Evolutionary conservation across 495 filamentous ascomycete species (phyloP), one percentile per base, ranked within the genome.

Genomic region (Hypoxylon trugodes): DNA sequence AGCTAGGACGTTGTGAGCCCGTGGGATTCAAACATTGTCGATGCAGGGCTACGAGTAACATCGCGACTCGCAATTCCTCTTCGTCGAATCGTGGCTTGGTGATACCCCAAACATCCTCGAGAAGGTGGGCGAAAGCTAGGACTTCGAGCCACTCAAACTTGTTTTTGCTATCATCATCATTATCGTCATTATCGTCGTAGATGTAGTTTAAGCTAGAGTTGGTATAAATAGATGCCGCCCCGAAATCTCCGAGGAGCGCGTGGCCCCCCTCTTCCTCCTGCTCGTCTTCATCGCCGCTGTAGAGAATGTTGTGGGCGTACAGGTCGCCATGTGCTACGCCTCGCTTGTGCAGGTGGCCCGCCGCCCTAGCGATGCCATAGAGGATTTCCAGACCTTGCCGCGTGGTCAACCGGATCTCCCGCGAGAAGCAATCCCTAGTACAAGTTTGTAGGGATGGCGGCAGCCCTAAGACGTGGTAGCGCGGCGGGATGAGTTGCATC

Each of bases 221-320:
- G n/a, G 61, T 65, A 47, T 79, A 81, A n/a, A 80, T 68, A 1
- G 78, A 79, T 6, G 77, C 79, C 3, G 77, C 80, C 2, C 75
- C 76, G 46, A 80, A 79, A 26, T 76, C 76, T 6, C 74, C 76
- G 1, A 81, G 63, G 19, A 82, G 51, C 6, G 76, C 78, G 59
- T 81, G 75, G 4, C 69, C n/a, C n/a, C n/a, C n/a, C n/a, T n/a
- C n/a, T n/a, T n/a, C n/a, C n/a, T n/a, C n/a, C n/a, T n/a, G n/a
- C n/a, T n/a, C n/a, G n/a, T n/a, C n/a, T n/a, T n/a, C 72, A 9
- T 69, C 60, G 2, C 55, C 53, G 54, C 75, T 75, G 12, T 74
- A 74, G n/a, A 80, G 69, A 24, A 80, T 74, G 56, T 78, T 78
- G 51, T 78, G 75, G 30, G 79, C 75, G 19, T 75, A 75, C 21